Base-by-base conservation (phyloP, 2,329 filamentous ascomycete genomes). In the Aspergillus neotritici region DNA sequence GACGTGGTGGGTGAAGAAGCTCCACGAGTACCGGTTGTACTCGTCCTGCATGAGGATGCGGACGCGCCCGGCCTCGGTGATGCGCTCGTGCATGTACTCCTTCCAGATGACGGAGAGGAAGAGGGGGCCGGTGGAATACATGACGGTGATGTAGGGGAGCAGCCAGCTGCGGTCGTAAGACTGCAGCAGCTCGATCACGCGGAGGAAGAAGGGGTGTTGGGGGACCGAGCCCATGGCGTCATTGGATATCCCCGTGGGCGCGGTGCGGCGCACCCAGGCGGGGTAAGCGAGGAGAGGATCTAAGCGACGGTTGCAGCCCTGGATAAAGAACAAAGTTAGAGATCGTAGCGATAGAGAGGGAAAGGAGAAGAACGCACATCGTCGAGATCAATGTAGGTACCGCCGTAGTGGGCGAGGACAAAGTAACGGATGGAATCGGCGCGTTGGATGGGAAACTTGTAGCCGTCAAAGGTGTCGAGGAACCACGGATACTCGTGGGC, bases 361-460 rank as follows among this genome's bases (percentile, higher is more conserved):
- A 6, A n/a, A 31, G 14, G n/a, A 17, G 12, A 9, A 11, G 31
- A 42, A 61, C 76, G 34, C 64, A 78, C 77, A 64, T 82, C 82
- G 64, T 93, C 86, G 37, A 91, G 69, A 58, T 93, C 86, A 53
- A 91, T 81, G 65, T 91, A 91, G 43, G 88, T 82, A 32, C 87
- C 87, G 43, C 87, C 87, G 60, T 80, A 90, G 64, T 87, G 79
- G 41, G 82, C 76, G 28, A 93, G 74, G 14, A 89, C 75, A 61
- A 91, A 90, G 68, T 91, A 91, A 39, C 86, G 78, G 55, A 91
- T 85, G 4, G 84, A 75, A 59, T 91, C 86, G 43, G 86, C 84
- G 48, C 85, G 79, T 67, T 90, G 84, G 51, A 91, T 88, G 10
- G 83, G 80, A 63, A 83, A 86, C 28, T 72, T 75, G 67, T 90